Percentiles rank a stretch among this genome's conserved stretches.
phyloP scores from a whole-genome alignment of 139 green algal genomes.

The Microglena sp. region DNA sequence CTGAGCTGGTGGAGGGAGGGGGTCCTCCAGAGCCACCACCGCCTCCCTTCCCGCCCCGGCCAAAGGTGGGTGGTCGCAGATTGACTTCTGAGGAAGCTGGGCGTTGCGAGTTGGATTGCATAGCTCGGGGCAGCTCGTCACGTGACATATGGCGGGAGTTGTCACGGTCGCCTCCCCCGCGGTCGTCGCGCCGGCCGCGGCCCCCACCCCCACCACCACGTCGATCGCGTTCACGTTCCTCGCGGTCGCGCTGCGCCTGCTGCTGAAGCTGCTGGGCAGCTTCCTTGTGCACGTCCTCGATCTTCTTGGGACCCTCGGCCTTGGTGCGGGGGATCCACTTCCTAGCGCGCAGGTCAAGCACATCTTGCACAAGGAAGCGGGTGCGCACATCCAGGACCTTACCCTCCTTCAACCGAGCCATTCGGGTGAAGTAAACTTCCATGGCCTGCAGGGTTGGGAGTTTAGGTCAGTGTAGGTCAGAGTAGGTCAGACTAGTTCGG shows the following conservation, averaged over 20 bases:
- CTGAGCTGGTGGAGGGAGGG: too few species aligned
- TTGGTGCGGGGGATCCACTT: conserved; percentile 67
- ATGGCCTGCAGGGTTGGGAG: too few species aligned
- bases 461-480: too few species aligned
- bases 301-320: conserved; percentile 85
- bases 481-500: too few species aligned
- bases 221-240: too few species aligned
- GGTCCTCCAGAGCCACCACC: too few species aligned
- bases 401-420: conserved; percentile 43
- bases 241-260: conserved; percentile 13
- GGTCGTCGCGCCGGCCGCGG: background rate
- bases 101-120: background rate
- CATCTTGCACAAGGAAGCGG: conserved; percentile 65
- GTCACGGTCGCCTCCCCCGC: background rate
- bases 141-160: background rate
- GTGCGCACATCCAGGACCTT: conserved; percentile 61
- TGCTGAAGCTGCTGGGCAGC: background rate
- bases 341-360: conserved; percentile 44
- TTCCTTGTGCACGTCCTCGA: conserved; percentile 25
- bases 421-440: conserved; percentile 74
- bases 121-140: conserved; percentile 8
- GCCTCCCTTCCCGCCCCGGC: too few species aligned
- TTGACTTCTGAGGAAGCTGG: background rate
- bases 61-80: conserved; percentile 1
- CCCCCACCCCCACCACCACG: too few species aligned